Evolutionary conservation across 129 eudicot genomes (phyloP).

Genomic region (Centella asiatica): DNA sequence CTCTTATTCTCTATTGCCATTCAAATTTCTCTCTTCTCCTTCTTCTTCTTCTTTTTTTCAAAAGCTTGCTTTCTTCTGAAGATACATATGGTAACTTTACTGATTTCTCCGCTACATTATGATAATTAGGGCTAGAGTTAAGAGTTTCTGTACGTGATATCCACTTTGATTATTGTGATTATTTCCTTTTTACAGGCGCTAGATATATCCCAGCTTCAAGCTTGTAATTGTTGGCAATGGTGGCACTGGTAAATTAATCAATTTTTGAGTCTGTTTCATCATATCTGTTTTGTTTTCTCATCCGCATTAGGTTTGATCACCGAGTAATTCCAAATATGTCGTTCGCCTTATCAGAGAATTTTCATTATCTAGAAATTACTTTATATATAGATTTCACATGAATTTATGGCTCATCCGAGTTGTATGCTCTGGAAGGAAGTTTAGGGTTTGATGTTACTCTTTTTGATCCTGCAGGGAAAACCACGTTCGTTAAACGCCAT

Average conservation of each 20-base stretch:
- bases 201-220: constrained; percentile 33
- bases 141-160: not conserved
- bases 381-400: not conserved
- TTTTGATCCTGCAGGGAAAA: constrained; percentile 14
- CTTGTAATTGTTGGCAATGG: constrained; percentile 31
- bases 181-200: constrained; percentile 22
- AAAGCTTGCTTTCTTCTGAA: too few species aligned
- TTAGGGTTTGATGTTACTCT: not conserved
- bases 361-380: too few species aligned
- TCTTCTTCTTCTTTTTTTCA: not conserved
- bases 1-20: not conserved
- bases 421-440: not conserved
- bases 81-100: too few species aligned
- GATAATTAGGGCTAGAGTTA: not conserved
- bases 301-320: not conserved
- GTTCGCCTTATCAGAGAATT: too few species aligned
- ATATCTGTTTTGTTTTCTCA: not conserved
- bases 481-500: constrained; percentile 27
- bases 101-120: too few species aligned
- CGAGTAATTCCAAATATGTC: too few species aligned
- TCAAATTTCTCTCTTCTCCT: not conserved
- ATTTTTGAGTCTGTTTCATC: not conserved
- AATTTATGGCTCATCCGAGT: not conserved
- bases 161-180: too few species aligned
- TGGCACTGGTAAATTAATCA: constrained; percentile 22